Evolutionary conservation across 2,329 filamentous ascomycete genomes (phyloP), one percentile per base, ranked within the genome.

Genomic region (Graphilbum fragrans): DNA sequence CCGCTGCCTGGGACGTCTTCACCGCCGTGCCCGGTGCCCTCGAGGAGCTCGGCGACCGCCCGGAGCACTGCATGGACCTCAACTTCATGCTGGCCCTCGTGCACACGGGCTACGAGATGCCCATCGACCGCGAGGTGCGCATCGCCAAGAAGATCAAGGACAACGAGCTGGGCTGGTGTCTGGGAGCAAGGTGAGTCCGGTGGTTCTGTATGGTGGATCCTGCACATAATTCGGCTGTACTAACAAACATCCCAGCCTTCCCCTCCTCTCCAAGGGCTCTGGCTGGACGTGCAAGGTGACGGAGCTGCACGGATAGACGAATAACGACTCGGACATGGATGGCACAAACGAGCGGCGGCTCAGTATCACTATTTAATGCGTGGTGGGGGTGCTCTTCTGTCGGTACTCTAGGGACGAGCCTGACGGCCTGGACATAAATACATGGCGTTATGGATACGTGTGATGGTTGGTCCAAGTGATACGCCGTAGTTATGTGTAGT

Each of bases 121-220:
- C 90, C 4, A 80, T 96, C 53, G 86, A 94, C 51, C 76, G 93
- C 32, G 92, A 98, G 63, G 87, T 98, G 50, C 90, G 85, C 71
- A 94, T 95, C 57, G 92, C 90, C 45, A 98, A 98, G 82, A 94
- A 95, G 73, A 94, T 98, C 57, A 90, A 93, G 67, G 80, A 80
- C 43, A 95, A 95, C 60, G 93, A 98, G 67, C 66, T 98, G 54
- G 92, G 92, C 32, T 98, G 92, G 92, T 96, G 90, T 66, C 70
- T 98, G 56, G 92, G 92, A 61, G 92, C 92, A 50, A 94, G 86
- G 86, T 92, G 69, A 66, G 80, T 56, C 43, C 20, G 19, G n/a
- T n/a, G n/a, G n/a, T n/a, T n/a, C n/a, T n/a, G n/a, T n/a, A n/a
- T n/a, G n/a, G n/a, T n/a, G n/a, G n/a, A n/a, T n/a, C n/a, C n/a